Base-by-base conservation (phyloP, 2,329 filamentous ascomycete genomes). In the Capronia coronata region DNA sequence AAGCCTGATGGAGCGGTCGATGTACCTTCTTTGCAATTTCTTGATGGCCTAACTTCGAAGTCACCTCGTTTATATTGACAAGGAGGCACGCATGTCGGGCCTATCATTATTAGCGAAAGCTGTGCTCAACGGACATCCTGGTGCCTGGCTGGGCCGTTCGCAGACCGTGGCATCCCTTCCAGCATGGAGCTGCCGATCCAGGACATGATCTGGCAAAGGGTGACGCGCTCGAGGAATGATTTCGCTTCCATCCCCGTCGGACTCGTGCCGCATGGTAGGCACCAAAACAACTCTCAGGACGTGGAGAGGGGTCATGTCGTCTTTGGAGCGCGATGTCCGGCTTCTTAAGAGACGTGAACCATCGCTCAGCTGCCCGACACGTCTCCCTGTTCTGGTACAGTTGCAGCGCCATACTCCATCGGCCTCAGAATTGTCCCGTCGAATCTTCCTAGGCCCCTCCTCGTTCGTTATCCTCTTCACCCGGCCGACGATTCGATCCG, bases 211-310 rank as follows among this genome's bases (percentile, higher is more conserved):
- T 40, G 42, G 48, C 52, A 19, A 51, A 55, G 50, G 23, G 47
- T 29, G 19, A 22, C 16, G 16, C 8, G 14, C 18, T 34, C 14
- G 23, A 22, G 30, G 14, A 35, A 18, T 46, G 52, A 55, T 52
- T 49, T 55, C 52, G 52, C 49, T 52, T 55, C 42, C 40, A 52
- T 44, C 52, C 52, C 25, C 35, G 52, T 49, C 52, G 16, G 48
- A 41, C 25, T 14, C 23, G 3, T 29, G 34, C 43, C 23, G 32
- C n/a, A 37, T 45, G 23, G 5, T 10, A 27, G 23, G 23, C 23
- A 10, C 5, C 5, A 27, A 27, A n/a, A n/a, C n/a, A n/a, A n/a
- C n/a, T n/a, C n/a, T n/a, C n/a, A n/a, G n/a, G n/a, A n/a, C n/a
- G n/a, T n/a, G n/a, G n/a, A n/a, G n/a, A n/a, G n/a, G n/a, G n/a